Evolutionary conservation across 345 rosid genomes (phyloP).

Genomic region (Hibiscus syriacus): DNA sequence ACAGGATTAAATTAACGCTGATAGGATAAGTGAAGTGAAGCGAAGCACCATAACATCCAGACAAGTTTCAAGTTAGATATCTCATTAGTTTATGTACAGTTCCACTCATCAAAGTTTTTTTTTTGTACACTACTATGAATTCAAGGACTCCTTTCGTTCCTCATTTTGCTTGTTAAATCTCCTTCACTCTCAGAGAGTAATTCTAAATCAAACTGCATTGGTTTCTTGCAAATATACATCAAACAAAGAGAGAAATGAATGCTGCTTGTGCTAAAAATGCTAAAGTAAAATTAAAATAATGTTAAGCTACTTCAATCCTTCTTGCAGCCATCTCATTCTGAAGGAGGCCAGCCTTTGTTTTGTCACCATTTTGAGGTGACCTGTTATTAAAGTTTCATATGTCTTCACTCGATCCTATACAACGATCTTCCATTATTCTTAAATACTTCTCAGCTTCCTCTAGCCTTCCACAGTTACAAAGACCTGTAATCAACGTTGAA

Average conservation of each 20-base stretch:
- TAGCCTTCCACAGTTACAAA: conserved; percentile 39
- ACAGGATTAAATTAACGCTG: no score
- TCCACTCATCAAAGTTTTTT: no score
- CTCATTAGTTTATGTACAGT: no score
- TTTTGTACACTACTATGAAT: no score
- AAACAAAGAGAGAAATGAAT: not conserved
- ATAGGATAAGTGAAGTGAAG: no score
- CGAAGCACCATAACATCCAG: no score
- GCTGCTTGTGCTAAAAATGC: not conserved
- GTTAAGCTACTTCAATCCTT: conserved; percentile 9
- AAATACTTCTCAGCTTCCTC: conserved; percentile 53
- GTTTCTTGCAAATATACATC: not conserved
- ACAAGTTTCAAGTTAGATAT: no score
- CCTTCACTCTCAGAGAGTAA: no score
- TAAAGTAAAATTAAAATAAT: not conserved
- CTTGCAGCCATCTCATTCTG: conserved; percentile 36
- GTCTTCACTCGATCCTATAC: conserved; percentile 24
- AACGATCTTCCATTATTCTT: conserved; percentile 33
- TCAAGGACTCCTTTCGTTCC: no score
- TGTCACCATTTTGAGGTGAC: conserved; percentile 23
- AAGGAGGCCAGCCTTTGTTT: conserved; percentile 25
- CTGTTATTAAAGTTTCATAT: conserved; percentile 30
- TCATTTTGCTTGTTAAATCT: no score
- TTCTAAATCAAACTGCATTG: no score
- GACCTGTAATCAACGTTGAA: conserved; percentile 34